Conservation (phyloP, 257 asterid genomes). For the Mentha longifolia region DNA sequence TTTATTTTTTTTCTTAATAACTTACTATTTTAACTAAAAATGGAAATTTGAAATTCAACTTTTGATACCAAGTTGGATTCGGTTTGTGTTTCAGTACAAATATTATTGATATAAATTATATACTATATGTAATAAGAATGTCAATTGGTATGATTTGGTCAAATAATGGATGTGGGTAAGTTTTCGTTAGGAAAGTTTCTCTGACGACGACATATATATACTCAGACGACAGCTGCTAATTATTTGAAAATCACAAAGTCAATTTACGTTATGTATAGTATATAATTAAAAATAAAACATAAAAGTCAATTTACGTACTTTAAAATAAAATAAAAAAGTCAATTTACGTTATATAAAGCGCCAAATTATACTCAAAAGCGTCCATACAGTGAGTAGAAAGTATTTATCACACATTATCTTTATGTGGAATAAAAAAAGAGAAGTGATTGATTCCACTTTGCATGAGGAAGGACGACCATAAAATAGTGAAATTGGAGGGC, state of each 20-base stretch:
- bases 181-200: not conserved
- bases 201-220: not conserved
- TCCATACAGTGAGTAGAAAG: not conserved
- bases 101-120: too few relatives aligned
- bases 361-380: not conserved
- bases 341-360: not conserved
- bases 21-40: not conserved
- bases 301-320: not conserved
- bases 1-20: too few relatives aligned
- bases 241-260: not conserved
- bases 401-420: not conserved
- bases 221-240: constrained; percentile 10
- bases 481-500: too few relatives aligned
- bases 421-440: not conserved
- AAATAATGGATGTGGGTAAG: constrained; percentile 7
- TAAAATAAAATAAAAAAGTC: too few relatives aligned
- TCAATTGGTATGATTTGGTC: not conserved
- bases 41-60: constrained; percentile 3
- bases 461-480: too few relatives aligned
- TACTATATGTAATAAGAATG: too few relatives aligned
- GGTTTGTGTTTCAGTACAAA: not conserved
- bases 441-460: too few relatives aligned
- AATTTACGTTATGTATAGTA: not conserved
- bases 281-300: too few relatives aligned
- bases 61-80: not conserved